phyloP scores from a whole-genome alignment of 352 stramenopile species.

The Pythium oligandrum region DNA sequence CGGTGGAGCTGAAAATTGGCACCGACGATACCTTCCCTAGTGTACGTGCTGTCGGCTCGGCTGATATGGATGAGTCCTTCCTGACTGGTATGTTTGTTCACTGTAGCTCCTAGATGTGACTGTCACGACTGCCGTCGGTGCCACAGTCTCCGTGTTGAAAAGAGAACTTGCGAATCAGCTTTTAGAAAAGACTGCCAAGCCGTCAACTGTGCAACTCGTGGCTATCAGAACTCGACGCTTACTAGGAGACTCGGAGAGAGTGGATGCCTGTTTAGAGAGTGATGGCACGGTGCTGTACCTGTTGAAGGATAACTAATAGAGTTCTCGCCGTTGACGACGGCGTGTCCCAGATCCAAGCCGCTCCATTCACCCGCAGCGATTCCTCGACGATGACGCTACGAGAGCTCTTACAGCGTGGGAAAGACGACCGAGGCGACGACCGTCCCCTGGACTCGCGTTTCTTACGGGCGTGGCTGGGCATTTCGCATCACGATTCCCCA shows the following conservation, averaged over 20 bases:
- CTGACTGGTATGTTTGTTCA: not conserved
- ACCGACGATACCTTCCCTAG: not conserved
- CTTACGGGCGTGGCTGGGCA: constrained; percentile 18
- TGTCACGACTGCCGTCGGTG: not conserved
- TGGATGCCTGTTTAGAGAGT: constrained; percentile 10
- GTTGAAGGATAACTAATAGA: constrained; percentile 15
- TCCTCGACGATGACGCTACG: constrained; percentile 5
- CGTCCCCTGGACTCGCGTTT: constrained; percentile 12
- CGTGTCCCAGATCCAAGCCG: too few species aligned
- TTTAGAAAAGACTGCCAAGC: constrained; percentile 10
- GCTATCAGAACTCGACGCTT: constrained; percentile 12
- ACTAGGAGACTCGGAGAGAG: constrained; percentile 14
- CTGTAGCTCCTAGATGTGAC: constrained; percentile 7
- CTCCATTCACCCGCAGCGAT: too few species aligned
- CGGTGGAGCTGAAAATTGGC: not conserved
- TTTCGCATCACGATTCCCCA: constrained; percentile 3
- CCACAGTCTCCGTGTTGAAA: constrained; percentile 17
- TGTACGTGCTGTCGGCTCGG: not conserved
- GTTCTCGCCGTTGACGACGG: too few species aligned
- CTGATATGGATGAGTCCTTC: too few species aligned
- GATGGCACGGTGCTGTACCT: constrained; percentile 17
- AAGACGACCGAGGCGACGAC: not conserved
- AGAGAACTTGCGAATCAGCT: constrained; percentile 10
- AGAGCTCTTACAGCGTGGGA: constrained; percentile 1
- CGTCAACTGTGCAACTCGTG: constrained; percentile 17